Percentiles rank a stretch among this genome's conserved stretches.
These are phyloP conservation scores for Melocanna baccifera DNA, from an alignment of 176 grass and related monocot genomes.

Conservation along the genomic window DNA sequence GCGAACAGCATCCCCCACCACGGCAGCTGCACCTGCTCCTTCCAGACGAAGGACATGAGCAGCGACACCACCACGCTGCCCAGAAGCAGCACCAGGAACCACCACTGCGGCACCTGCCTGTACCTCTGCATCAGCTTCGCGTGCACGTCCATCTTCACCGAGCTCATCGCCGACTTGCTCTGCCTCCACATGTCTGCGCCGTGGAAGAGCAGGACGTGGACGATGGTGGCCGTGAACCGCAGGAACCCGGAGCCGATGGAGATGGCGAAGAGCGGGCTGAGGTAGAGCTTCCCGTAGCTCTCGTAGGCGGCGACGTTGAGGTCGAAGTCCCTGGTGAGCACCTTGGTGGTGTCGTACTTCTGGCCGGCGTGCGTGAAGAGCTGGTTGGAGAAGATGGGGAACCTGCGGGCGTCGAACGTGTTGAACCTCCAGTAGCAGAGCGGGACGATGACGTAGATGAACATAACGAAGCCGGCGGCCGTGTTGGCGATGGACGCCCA, in stretches of 20 bases:
- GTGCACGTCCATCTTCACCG: conserved; percentile 61
- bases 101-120: conserved; percentile 97
- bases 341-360: conserved; percentile 90
- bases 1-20: conserved; percentile 99
- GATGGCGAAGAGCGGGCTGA: conserved; percentile 95
- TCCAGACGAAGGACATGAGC: conserved; percentile 79
- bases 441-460: conserved; percentile 92
- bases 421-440: conserved; percentile 93
- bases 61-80: conserved; percentile 83
- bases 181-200: conserved; percentile 93
- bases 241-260: conserved; percentile 95
- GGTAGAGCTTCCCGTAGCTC: conserved; percentile 86
- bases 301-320: conserved; percentile 85
- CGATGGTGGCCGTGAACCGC: conserved; percentile 84
- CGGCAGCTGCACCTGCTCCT: conserved; percentile 83
- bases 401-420: conserved; percentile 82
- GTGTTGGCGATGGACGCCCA: conserved; percentile 96
- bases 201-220: conserved; percentile 86
- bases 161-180: conserved; percentile 73
- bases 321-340: conserved; percentile 76
- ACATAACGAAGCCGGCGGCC: conserved; percentile 84
- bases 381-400: conserved; percentile 97
- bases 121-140: conserved; percentile 83
- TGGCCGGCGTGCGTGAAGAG: conserved; percentile 71
- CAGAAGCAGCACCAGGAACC: conserved; percentile 77